These are phyloP conservation scores for Aspergillus felis DNA, from an alignment of 2,329 filamentous ascomycete genomes.

Conservation along the genomic window DNA sequence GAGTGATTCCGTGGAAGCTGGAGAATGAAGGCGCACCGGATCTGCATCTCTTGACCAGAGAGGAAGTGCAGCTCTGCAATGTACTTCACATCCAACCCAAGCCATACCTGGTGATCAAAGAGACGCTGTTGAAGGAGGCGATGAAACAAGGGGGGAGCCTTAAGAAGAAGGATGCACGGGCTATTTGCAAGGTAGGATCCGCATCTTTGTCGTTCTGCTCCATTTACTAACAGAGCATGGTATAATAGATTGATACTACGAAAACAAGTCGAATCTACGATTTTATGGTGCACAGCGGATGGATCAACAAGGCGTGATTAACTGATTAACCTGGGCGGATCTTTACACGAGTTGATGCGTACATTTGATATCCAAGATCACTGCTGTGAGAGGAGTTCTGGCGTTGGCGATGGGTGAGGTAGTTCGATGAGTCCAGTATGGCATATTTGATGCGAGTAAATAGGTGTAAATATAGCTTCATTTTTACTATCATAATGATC, in stretches of 20 bases:
- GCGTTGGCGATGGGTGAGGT: slow-evolving; percentile 1
- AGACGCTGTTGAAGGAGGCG: slow-evolving; percentile 84
- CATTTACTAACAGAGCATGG: slow-evolving; percentile 1
- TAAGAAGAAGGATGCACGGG: slow-evolving; percentile 90
- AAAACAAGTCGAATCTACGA: slow-evolving; percentile 88
- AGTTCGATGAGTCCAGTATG: neutral
- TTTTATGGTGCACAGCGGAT: slow-evolving; percentile 89
- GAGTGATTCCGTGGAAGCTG: slow-evolving; percentile 54
- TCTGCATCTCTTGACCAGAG: slow-evolving; percentile 76
- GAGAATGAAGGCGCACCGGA: slow-evolving; percentile 72
- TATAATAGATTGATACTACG: slow-evolving; percentile 65
- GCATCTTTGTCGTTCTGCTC: neutral
- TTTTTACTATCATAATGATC: neutral
- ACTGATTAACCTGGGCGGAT: slow-evolving; percentile 34
- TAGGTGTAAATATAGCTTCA: neutral
- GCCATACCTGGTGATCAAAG: slow-evolving; percentile 91
- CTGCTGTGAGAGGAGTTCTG: neutral
- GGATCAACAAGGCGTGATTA: slow-evolving; percentile 75
- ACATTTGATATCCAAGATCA: slow-evolving; percentile 14
- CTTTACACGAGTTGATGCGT: slow-evolving; percentile 1
- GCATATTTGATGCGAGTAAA: neutral
- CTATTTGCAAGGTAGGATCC: slow-evolving; percentile 62
- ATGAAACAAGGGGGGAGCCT: slow-evolving; percentile 81
- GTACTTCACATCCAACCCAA: slow-evolving; percentile 84
- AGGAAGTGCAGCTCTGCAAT: slow-evolving; percentile 83